These are phyloP conservation scores for Drechslera avenae DNA, from an alignment of 2,329 filamentous ascomycete genomes.

Conservation along the genomic window DNA sequence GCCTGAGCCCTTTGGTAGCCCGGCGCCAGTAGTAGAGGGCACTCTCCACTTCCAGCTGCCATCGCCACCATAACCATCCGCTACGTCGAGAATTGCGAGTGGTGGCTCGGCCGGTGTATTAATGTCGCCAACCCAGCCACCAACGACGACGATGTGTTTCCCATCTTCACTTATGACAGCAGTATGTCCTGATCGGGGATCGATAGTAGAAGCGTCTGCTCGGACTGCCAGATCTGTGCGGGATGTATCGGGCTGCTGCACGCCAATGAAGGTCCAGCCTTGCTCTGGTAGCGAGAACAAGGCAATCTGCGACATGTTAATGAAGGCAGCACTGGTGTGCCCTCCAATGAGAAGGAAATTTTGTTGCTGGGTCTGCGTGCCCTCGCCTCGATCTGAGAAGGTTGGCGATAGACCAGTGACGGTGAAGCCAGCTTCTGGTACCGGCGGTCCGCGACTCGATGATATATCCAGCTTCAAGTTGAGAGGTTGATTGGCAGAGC, in stretches of 20 bases:
- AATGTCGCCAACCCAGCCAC: conserved; percentile 90
- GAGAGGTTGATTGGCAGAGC: conserved; percentile 44
- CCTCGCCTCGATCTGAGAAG: conserved; percentile 67
- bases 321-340: conserved; percentile 80
- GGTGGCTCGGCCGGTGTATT: conserved; percentile 79
- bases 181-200: conserved; percentile 88
- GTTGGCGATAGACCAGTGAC: conserved; percentile 75
- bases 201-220: conserved; percentile 59
- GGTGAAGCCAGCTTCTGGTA: conserved; percentile 85
- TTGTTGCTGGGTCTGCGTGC: conserved; percentile 71
- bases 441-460: conserved; percentile 65
- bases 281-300: conserved; percentile 86
- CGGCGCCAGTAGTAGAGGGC: conserved; percentile 56
- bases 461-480: conserved; percentile 56
- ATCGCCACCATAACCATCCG: conserved; percentile 68
- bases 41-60: conserved; percentile 72
- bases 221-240: conserved; percentile 63
- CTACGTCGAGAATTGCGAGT: conserved; percentile 76
- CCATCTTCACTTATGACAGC: conserved; percentile 82
- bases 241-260: conserved; percentile 55
- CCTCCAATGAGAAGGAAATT: conserved; percentile 84
- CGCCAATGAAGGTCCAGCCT: conserved; percentile 79
- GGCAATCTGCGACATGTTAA: conserved; percentile 92
- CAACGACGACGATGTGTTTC: conserved; percentile 74
- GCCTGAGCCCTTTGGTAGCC: conserved; percentile 53